Conservation (phyloP, 192 early-diverging fungal genomes). For the Coemansia sp. region DNA sequence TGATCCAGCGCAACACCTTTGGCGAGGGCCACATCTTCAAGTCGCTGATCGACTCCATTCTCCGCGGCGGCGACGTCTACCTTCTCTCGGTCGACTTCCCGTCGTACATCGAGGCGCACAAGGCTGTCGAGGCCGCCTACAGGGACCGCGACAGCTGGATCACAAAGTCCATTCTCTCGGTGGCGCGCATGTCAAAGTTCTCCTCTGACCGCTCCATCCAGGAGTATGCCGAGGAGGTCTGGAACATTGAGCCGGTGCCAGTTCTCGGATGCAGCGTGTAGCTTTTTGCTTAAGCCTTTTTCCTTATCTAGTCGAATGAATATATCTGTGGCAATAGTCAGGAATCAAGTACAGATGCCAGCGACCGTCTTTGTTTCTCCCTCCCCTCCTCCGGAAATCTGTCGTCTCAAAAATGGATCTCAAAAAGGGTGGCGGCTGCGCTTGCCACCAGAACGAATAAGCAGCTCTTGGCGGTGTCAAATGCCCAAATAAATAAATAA, state of each 20-base stretch:
- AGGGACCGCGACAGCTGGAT: conserved; percentile 83
- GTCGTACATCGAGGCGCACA: conserved; percentile 74
- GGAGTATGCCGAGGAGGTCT: conserved; percentile 93
- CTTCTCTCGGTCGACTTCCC: conserved; percentile 75
- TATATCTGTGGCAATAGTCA: background rate
- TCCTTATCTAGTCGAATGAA: background rate
- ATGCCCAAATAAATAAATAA: no score
- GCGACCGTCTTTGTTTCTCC: no score
- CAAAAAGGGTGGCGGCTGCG: no score
- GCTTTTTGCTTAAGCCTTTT: background rate
- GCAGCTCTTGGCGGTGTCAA: no score
- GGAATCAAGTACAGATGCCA: no score
- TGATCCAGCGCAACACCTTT: conserved; percentile 80
- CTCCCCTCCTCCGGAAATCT: no score
- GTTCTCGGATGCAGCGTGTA: conserved; percentile 30
- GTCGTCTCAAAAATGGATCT: no score
- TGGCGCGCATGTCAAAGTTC: conserved; percentile 95
- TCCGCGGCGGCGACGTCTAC: conserved; percentile 83
- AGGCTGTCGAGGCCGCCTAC: conserved; percentile 83
- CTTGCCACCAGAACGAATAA: no score
- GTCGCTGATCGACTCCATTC: conserved; percentile 76
- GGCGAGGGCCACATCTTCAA: conserved; percentile 80
- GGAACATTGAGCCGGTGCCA: conserved; percentile 73
- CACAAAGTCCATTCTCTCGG: conserved; percentile 86
- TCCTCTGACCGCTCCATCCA: conserved; percentile 83